phyloP scores from a whole-genome alignment of 2,329 filamentous ascomycete species.

The Pseudopyricularia cyperi region DNA sequence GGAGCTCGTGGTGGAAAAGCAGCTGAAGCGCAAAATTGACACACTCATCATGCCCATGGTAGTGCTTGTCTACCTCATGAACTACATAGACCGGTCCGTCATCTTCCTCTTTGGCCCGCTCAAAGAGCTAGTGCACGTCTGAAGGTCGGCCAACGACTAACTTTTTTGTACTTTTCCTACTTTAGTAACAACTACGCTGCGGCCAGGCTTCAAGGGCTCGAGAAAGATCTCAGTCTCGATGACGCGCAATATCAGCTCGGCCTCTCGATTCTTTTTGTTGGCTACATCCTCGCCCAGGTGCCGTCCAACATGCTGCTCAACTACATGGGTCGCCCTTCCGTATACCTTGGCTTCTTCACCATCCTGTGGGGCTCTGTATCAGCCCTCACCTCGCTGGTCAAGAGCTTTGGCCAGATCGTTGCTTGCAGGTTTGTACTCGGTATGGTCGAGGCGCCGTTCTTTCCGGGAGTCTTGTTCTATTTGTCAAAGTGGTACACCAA shows the following conservation, averaged over 20 bases:
- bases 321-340: conserved; percentile 3
- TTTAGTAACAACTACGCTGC: conserved; percentile 3
- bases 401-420: conserved; percentile 9
- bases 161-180: too few relatives aligned
- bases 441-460: conserved; percentile 35
- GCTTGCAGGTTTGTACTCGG: conserved; percentile 30
- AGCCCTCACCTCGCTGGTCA: neutral
- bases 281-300: conserved; percentile 9
- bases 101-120: too few relatives aligned
- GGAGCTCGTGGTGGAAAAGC: conserved; percentile 28
- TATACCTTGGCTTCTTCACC: conserved; percentile 3
- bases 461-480: conserved; percentile 17
- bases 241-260: conserved; percentile 4
- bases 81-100: conserved; percentile 39
- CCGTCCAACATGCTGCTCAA: conserved; percentile 4
- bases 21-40: conserved; percentile 48
- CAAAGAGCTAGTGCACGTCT: too few relatives aligned
- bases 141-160: neutral
- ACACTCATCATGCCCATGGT: conserved; percentile 45
- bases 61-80: conserved; percentile 53
- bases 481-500: conserved; percentile 52
- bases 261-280: conserved; percentile 10
- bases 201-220: neutral
- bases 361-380: conserved; percentile 6
- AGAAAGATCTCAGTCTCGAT: neutral